Percentiles rank a stretch among this genome's conserved stretches.
These are phyloP conservation scores for Volvox africanus DNA, from an alignment of 139 green algal genomes.

Conservation along the genomic window DNA sequence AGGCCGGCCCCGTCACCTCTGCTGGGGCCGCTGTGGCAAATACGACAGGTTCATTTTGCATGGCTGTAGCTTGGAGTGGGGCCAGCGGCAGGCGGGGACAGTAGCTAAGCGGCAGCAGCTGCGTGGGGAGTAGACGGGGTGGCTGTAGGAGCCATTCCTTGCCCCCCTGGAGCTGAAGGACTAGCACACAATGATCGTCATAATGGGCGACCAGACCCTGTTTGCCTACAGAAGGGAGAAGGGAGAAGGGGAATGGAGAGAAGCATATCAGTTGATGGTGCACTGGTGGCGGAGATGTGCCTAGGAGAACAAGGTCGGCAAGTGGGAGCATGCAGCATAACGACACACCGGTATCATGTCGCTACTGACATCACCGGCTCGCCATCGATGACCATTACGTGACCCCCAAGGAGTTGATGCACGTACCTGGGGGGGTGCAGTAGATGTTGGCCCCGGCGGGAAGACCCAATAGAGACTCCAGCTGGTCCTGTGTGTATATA, in stretches of 20 bases:
- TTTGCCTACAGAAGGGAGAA: constrained; percentile 20
- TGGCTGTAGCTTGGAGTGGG: not conserved
- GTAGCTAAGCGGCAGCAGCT: constrained; percentile 50
- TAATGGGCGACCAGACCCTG: constrained; percentile 57
- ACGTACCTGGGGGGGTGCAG: constrained; percentile 55
- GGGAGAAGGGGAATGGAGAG: not conserved
- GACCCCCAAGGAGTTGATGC: too few species aligned
- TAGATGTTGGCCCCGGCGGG: constrained; percentile 60
- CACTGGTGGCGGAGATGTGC: not conserved
- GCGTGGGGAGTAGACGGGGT: not conserved
- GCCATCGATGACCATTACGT: too few species aligned
- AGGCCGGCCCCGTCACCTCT: too few species aligned
- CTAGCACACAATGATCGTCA: constrained; percentile 65
- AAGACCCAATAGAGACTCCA: constrained; percentile 45
- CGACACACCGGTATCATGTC: too few species aligned
- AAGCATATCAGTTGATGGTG: not conserved
- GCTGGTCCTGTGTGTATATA: not conserved
- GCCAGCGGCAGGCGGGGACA: constrained; percentile 4
- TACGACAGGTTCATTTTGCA: too few species aligned
- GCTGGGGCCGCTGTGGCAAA: too few species aligned
- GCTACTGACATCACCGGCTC: too few species aligned
- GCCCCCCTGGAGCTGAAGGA: constrained; percentile 53
- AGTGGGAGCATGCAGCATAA: too few species aligned
- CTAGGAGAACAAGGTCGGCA: not conserved
- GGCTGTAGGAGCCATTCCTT: constrained; percentile 58